phyloP scores from a whole-genome alignment of 257 asterid genomes.

The Nicotiana noctiflora region DNA sequence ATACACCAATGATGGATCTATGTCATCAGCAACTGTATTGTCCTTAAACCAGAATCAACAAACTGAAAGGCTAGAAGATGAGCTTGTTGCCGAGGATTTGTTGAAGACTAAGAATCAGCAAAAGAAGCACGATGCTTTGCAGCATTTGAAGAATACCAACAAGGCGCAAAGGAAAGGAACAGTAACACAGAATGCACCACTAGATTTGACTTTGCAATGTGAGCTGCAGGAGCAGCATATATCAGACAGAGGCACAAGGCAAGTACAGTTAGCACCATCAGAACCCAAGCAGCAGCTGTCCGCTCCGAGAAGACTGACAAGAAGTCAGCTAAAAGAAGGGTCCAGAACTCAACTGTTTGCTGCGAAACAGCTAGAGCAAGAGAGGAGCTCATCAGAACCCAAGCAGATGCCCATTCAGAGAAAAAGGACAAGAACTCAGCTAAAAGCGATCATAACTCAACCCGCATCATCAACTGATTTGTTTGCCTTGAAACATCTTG shows the following conservation, averaged over 20 bases:
- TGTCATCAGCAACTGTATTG: neutral
- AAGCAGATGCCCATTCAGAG: neutral
- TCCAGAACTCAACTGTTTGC: neutral
- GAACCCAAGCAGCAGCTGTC: neutral
- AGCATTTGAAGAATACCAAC: neutral
- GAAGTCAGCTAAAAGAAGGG: neutral
- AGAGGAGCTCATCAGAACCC: neutral
- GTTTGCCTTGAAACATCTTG: neutral
- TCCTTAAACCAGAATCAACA: neutral
- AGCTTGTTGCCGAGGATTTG: neutral
- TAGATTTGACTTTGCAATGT: neutral
- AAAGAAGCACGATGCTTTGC: neutral
- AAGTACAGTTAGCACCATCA: neutral
- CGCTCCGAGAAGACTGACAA: neutral
- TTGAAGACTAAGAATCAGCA: slow-evolving; percentile 1
- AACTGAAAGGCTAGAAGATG: neutral
- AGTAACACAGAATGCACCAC: neutral
- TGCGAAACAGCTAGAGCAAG: neutral
- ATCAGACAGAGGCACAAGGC: neutral
- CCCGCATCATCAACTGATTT: neutral
- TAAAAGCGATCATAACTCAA: neutral
- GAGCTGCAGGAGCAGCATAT: neutral
- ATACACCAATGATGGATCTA: neutral
- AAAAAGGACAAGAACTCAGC: neutral
- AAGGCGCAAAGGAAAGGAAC: neutral